phyloP scores from a whole-genome alignment of 202 grass and related monocot species.

The Setaria viridis region DNA sequence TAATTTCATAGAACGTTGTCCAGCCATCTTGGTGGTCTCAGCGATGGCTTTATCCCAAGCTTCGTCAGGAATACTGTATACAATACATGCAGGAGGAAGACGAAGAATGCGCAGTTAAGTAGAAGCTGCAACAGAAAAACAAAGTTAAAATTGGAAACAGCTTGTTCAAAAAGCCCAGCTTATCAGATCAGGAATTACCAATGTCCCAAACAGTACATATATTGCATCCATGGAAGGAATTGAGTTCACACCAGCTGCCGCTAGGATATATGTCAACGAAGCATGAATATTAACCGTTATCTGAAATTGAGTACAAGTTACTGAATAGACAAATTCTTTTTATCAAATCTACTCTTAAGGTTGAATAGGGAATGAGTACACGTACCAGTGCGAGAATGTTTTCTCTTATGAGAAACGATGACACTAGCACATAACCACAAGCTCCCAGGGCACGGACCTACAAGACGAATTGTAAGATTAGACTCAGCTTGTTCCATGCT shows the following conservation, averaged over 20 bases:
- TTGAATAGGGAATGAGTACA: conserved; percentile 14
- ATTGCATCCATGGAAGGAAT: conserved; percentile 88
- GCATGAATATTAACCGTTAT: conserved; percentile 97
- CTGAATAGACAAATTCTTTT: conserved; percentile 24
- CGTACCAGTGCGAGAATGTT: conserved; percentile 95
- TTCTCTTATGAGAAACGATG: conserved; percentile 90
- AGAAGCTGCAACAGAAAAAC: conserved; percentile 67
- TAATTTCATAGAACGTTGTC: conserved; percentile 60
- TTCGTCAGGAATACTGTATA: conserved; percentile 78
- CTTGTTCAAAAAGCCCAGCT: not conserved
- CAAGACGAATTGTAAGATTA: conserved; percentile 31
- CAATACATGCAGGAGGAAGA: conserved; percentile 90
- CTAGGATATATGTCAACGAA: conserved; percentile 77
- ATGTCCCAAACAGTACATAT: conserved; percentile 79
- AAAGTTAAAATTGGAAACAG: conserved; percentile 1
- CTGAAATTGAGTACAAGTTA: conserved; percentile 55
- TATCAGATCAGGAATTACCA: conserved; percentile 63
- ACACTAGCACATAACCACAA: conserved; percentile 85
- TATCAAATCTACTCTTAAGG: conserved; percentile 8
- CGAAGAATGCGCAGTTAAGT: conserved; percentile 84
- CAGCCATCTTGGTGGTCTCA: conserved; percentile 80
- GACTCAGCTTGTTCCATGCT: conserved; percentile 22
- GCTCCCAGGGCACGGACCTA: conserved; percentile 80
- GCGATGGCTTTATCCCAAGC: conserved; percentile 76
- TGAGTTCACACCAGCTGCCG: conserved; percentile 67